A percentile compares a stretch with the other conserved stretches of the same genome.
Conservation (phyloP, 2,329 filamentous ascomycete species). For the Hymenoscyphus linearis region DNA sequence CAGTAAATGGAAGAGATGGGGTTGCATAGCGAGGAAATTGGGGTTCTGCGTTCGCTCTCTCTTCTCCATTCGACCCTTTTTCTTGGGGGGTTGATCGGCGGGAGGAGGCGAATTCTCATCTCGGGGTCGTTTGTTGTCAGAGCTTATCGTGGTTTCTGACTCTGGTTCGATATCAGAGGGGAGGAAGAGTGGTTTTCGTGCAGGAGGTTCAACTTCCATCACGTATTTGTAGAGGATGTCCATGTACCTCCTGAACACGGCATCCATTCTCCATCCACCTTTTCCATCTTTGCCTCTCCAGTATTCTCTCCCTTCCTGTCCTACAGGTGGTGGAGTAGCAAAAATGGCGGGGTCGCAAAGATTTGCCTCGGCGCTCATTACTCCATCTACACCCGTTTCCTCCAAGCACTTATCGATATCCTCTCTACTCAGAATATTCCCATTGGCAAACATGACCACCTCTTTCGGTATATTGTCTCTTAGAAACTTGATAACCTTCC, state of each 20-base stretch:
- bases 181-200: conserved; percentile 67
- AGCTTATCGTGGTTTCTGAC: conserved; percentile 13
- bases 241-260: conserved; percentile 79
- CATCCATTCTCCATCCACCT: conserved; percentile 85
- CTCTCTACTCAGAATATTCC: conserved; percentile 77
- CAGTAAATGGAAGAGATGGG: conserved; percentile 88
- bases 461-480: conserved; percentile 78
- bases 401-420: conserved; percentile 75
- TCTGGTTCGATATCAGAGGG: conserved; percentile 39
- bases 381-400: conserved; percentile 80
- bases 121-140: conserved; percentile 36
- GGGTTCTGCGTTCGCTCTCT: conserved; percentile 37
- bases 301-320: conserved; percentile 70
- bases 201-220: conserved; percentile 59
- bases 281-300: conserved; percentile 76
- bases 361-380: conserved; percentile 97
- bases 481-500: conserved; percentile 76
- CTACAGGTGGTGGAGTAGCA: conserved; percentile 56
- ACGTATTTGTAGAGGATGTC: conserved; percentile 83
- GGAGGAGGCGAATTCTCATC: conserved; percentile 33
- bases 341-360: conserved; percentile 90
- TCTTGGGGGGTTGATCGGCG: conserved; percentile 30
- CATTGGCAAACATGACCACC: conserved; percentile 94
- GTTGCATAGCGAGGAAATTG: conserved; percentile 78
- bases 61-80: conserved; percentile 38